phyloP scores from a whole-genome alignment of 257 asterid genomes.

The Lycium ferocissimum region DNA sequence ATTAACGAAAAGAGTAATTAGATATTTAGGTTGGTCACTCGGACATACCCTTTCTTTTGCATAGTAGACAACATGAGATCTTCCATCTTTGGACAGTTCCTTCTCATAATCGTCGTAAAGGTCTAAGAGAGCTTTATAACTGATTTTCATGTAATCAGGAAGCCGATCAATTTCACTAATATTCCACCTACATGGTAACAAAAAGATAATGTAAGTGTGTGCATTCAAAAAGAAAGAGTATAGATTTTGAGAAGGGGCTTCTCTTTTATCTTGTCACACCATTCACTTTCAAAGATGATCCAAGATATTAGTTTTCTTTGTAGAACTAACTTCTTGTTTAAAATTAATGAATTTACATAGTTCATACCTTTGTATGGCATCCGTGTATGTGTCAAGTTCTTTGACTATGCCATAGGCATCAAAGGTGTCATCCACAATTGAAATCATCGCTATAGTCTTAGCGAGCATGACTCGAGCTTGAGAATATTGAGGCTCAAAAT shows the following conservation, averaged over 20 bases:
- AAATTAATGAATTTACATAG: too few relatives aligned
- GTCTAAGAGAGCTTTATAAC: background rate
- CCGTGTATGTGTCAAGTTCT: constrained; percentile 16
- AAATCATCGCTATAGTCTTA: background rate
- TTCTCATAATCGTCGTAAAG: background rate
- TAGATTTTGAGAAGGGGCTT: too few relatives aligned
- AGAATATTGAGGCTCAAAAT: constrained; percentile 33
- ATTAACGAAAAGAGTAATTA: background rate
- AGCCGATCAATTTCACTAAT: background rate
- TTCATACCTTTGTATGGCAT: constrained; percentile 31
- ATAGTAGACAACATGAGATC: background rate
- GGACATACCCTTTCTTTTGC: background rate
- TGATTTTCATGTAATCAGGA: background rate
- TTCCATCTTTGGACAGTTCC: background rate
- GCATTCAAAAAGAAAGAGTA: background rate
- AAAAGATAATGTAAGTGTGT: background rate
- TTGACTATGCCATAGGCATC: constrained; percentile 34
- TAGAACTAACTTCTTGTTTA: too few relatives aligned
- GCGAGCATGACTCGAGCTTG: constrained; percentile 22
- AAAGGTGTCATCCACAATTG: constrained; percentile 36
- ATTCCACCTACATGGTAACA: background rate
- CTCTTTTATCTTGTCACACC: too few relatives aligned
- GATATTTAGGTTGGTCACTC: background rate
- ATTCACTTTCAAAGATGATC: too few relatives aligned
- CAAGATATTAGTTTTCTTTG: too few relatives aligned